A percentile compares a stretch with the other conserved stretches of the same genome.
These are phyloP conservation scores for Haplographium delicatum DNA, from an alignment of 495 filamentous ascomycete genomes.

Conservation along the genomic window DNA sequence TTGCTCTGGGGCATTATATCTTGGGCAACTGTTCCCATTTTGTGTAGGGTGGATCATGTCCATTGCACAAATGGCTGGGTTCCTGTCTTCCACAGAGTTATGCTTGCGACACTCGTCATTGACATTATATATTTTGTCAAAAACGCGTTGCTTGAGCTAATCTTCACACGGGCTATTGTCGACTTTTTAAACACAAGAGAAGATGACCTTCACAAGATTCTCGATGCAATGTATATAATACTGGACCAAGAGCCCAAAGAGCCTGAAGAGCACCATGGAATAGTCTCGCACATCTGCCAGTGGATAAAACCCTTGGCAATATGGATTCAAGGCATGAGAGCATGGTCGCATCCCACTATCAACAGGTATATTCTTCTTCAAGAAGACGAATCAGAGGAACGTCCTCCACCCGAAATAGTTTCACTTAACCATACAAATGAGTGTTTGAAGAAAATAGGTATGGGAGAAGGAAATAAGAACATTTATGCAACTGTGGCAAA, in stretches of 20 bases:
- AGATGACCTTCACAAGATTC: neutral
- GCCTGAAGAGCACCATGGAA: too few species aligned
- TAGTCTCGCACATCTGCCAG: neutral
- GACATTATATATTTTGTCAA: neutral
- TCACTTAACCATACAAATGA: neutral
- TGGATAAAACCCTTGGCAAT: neutral
- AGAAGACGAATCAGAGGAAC: neutral
- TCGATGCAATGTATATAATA: neutral
- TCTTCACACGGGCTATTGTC: neutral
- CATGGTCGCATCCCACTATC: neutral
- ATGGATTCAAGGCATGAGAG: neutral
- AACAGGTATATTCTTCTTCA: neutral
- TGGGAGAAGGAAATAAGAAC: neutral
- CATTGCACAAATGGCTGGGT: neutral
- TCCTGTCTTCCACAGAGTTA: neutral
- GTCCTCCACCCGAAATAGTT: neutral
- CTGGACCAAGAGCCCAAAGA: neutral
- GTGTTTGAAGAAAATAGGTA: neutral
- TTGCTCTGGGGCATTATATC: neutral
- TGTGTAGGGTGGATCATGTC: neutral
- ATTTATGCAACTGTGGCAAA: too few species aligned
- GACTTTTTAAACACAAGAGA: neutral
- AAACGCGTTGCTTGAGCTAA: neutral
- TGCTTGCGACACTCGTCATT: neutral
- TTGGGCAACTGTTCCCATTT: neutral